Base-by-base conservation (phyloP, 2,329 filamentous ascomycete species). In the Talaromyces sp. region DNA sequence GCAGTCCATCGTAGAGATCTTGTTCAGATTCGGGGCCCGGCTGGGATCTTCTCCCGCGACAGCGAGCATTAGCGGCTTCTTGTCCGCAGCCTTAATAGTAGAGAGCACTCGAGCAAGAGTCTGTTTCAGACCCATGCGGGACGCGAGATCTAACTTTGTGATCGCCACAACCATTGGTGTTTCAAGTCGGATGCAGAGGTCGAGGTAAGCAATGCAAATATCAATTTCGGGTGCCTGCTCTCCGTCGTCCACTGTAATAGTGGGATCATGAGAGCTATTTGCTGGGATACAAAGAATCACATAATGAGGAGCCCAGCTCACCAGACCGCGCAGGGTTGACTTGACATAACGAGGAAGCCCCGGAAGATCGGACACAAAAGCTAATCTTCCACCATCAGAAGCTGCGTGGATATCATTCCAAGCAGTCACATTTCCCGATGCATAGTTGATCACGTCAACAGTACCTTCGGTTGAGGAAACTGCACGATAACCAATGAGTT, bases 271-370 rank as follows among this genome's bases (percentile, higher is more conserved):
- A 25, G 70, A 72, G 68, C 90, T 90, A 72, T 95, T 91, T 40
- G 92, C 92, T 56, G 92, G 88, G 67, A 98, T 88, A 70, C 96
- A 97, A 1, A 98, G 83, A 25, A 97, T 77, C 1, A 91, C 93
- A 89, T 95, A 99, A 75, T 98, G 93, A 8, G 95, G 95, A 43
- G 91, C 91, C 93, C 95, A 98, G 54, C 93, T 95, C 68, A 99
- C 85, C n/a, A 99, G 82, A 0, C 93, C 93, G 67, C 94, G 87
- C 62, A 98, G 83, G 2, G 92, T 94, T 5, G 94, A 98, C 64
- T 95, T 89, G 58, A 93, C 87, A 77, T 95, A 99, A 53, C 93
- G 88, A 43, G 93, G 90, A 69, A 96, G 91, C 0, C 95, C 95
- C 17, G 94, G 94, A 54, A 94, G 96, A 77, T 99, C 95, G 0